These are phyloP conservation scores for Schizosaccharomyces lindneri DNA, from an alignment of 805 yeast species.

Conservation along the genomic window DNA sequence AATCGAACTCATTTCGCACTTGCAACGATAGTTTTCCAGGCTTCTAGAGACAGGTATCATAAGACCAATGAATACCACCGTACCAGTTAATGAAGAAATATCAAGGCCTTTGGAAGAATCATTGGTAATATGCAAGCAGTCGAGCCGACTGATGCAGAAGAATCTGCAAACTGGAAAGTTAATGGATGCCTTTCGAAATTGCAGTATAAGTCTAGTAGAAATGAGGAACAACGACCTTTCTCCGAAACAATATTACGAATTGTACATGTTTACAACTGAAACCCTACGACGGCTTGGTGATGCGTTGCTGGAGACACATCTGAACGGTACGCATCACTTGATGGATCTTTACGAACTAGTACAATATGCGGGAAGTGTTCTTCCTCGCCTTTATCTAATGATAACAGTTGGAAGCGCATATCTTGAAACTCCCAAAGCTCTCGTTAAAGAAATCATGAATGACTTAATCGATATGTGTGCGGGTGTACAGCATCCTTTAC, in stretches of 20 bases:
- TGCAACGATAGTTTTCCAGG: too few relatives aligned
- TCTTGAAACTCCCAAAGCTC: constrained; percentile 53
- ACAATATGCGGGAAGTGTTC: constrained; percentile 74
- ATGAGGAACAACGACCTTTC: constrained; percentile 47
- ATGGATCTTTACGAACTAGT: constrained; percentile 85
- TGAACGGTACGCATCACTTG: constrained; percentile 32
- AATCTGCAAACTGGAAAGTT: constrained; percentile 44
- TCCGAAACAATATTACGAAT: constrained; percentile 83
- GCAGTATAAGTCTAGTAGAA: constrained; percentile 59
- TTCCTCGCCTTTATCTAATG: constrained; percentile 84
- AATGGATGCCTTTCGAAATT: constrained; percentile 73
- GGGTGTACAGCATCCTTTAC: constrained; percentile 84
- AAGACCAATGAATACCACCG: neutral
- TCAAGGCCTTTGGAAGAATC: neutral
- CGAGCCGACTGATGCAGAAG: constrained; percentile 44
- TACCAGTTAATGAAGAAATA: neutral
- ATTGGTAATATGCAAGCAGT: neutral
- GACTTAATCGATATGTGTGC: constrained; percentile 96
- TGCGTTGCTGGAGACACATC: constrained; percentile 39
- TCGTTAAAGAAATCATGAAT: constrained; percentile 63
- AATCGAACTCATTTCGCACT: too few relatives aligned
- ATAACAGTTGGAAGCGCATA: constrained; percentile 75
- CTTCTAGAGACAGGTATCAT: neutral
- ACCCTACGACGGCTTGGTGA: constrained; percentile 43
- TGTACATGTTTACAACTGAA: constrained; percentile 32